Evolutionary conservation across 1,139 yeast species (phyloP), one percentile per base, ranked within the genome.

Genomic region (Pichia sp.): DNA sequence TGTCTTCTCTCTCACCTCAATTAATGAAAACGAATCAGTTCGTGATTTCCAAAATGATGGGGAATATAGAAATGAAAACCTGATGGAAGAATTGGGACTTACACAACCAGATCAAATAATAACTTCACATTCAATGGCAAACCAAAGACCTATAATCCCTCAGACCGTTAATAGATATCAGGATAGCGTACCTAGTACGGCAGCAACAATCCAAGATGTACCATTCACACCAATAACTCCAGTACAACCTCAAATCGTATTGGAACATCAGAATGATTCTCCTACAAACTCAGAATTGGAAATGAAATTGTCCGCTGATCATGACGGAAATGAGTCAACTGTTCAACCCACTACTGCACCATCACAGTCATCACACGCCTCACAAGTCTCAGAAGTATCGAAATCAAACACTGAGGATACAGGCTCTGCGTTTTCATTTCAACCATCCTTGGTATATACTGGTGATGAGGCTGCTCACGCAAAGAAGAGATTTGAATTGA

Each of bases 391-490:
- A n/a, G n/a, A n/a, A n/a, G n/a, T n/a, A n/a, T n/a, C n/a, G n/a
- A n/a, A n/a, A n/a, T n/a, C n/a, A n/a, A n/a, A 21, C 22, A 21
- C 22, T 9, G 22, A 21, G 11, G 11, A 11, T 21, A 21, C 22
- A 21, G 22, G n/a, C n/a, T n/a, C n/a, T n/a, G 32, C 43, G 13
- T 40, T 40, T 25, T 40, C 43, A 11, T 37, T 40, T 20, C 43
- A 40, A 13, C 41, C 43, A 8, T 40, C 43, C 3, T n/a, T 39
- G 12, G 14, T 30, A 17, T 35, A 40, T 33, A 11, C 23, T 13
- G 35, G 39, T 17, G n/a, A 21, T 16, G 30, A 33, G 22, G 22
- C 11, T 21, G 11, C 10, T 21, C 8, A 16, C 19, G 22, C 23
- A 12, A 14, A 3, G 16, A 30, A 17, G 5, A 10, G 9, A n/a